Conservation (phyloP, 164 flowering plant genomes). For the Kingdonia uniflora region DNA sequence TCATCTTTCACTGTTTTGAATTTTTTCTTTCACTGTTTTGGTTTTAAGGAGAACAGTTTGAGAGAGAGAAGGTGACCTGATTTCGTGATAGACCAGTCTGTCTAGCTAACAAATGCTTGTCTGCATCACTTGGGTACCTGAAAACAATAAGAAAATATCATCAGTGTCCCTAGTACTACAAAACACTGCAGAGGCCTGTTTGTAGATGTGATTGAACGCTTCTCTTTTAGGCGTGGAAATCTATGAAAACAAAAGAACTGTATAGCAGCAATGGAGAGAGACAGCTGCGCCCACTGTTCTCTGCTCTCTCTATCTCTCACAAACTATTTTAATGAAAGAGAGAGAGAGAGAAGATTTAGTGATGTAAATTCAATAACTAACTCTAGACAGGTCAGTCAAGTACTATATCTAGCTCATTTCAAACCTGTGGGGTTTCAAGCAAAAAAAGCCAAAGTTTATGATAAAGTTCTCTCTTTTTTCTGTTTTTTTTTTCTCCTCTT, state of each 20-base stretch:
- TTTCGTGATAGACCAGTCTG: constrained; percentile 47
- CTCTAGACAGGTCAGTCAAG: too few relatives aligned
- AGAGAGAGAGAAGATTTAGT: constrained; percentile 1
- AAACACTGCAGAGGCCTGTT: too few relatives aligned
- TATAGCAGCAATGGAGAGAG: constrained; percentile 4
- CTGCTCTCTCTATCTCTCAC: constrained; percentile 3
- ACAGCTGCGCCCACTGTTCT: constrained; percentile 13
- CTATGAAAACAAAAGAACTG: constrained; percentile 22
- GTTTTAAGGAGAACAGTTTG: background rate
- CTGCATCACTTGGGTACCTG: constrained; percentile 51
- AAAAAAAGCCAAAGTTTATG: too few relatives aligned
- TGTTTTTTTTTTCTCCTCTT: too few relatives aligned
- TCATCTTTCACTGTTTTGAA: background rate
- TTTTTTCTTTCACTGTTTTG: constrained; percentile 2
- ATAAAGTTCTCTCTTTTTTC: too few relatives aligned
- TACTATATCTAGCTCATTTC: too few relatives aligned
- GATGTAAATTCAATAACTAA: background rate
- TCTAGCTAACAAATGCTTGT: constrained; percentile 42
- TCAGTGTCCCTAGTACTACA: constrained; percentile 8
- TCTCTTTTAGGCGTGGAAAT: constrained; percentile 36
- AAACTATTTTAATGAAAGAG: too few relatives aligned
- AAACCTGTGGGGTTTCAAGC: too few relatives aligned
- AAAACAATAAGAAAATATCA: constrained; percentile 10
- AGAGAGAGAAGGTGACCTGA: constrained; percentile 23
- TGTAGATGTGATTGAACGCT: constrained; percentile 15